phyloP scores from a whole-genome alignment of 1,139 yeast species.

The Taphrina sp. region DNA sequence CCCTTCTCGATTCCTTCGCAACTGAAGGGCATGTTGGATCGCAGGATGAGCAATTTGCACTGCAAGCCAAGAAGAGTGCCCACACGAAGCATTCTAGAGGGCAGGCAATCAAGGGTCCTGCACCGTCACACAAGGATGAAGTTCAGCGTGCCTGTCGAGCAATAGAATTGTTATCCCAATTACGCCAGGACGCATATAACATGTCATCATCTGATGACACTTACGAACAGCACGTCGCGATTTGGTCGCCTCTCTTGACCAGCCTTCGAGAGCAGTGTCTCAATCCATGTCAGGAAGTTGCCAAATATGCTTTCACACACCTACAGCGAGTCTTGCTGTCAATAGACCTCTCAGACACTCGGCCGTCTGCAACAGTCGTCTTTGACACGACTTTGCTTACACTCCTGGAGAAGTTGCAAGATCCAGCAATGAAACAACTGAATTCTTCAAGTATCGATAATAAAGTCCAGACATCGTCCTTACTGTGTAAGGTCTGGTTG shows the following conservation, averaged over 20 bases:
- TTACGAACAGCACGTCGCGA: no score
- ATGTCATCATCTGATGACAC: no score
- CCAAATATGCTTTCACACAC: conserved; percentile 57
- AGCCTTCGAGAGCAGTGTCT: conserved; percentile 85
- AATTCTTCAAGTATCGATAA: conserved; percentile 9
- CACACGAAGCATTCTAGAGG: conserved; percentile 1
- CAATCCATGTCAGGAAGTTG: conserved; percentile 77
- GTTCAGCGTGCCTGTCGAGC: conserved; percentile 62
- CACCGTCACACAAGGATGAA: conserved; percentile 48
- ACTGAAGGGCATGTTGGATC: conserved; percentile 59
- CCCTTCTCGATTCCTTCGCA: conserved; percentile 74
- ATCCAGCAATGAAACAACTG: background rate
- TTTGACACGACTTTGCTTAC: conserved; percentile 16
- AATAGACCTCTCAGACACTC: background rate
- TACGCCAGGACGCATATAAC: conserved; percentile 36
- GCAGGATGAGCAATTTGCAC: conserved; percentile 36
- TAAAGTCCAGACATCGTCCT: conserved; percentile 62
- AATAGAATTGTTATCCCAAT: conserved; percentile 46
- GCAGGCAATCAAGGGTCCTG: background rate
- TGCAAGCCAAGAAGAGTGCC: background rate
- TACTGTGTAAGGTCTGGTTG: conserved; percentile 70
- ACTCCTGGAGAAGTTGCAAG: conserved; percentile 13
- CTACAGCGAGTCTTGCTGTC: conserved; percentile 49
- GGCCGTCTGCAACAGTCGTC: conserved; percentile 6
- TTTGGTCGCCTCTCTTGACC: conserved; percentile 43